Evolutionary conservation across 495 filamentous ascomycete genomes (phyloP).

Genomic region (Aspergillus sclerotioniger): DNA sequence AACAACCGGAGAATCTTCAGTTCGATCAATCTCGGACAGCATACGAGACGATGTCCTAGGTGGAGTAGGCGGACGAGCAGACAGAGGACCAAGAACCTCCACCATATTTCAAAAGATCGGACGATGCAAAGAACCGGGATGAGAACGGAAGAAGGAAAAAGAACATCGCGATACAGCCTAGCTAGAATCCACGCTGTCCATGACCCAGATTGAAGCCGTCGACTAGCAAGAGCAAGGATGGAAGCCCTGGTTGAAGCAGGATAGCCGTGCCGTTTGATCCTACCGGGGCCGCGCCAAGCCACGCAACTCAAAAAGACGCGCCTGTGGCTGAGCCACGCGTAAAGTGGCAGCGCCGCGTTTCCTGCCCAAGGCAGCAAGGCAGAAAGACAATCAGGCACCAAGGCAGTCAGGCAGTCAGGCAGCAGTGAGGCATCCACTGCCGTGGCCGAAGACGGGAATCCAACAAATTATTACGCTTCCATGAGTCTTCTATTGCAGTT

Average conservation of each 20-base stretch:
- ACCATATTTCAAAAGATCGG: conserved; percentile 44
- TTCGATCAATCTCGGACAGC: conserved; percentile 26
- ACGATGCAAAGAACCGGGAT: conserved; percentile 16
- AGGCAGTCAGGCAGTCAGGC: background rate
- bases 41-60: conserved; percentile 55
- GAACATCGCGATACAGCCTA: conserved; percentile 34
- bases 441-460: background rate
- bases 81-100: conserved; percentile 48
- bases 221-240: conserved; percentile 8
- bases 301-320: conserved; percentile 29
- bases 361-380: conserved; percentile 29
- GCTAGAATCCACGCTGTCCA: conserved; percentile 19
- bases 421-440: background rate
- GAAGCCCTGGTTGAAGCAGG: conserved; percentile 14
- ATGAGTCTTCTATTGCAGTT: too few relatives aligned
- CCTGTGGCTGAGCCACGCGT: conserved; percentile 38
- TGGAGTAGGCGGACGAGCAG: conserved; percentile 60
- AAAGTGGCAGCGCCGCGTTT: conserved; percentile 36
- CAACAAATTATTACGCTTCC: background rate
- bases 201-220: conserved; percentile 9
- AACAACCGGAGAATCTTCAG: conserved; percentile 30
- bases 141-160: conserved; percentile 16
- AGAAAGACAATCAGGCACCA: background rate
- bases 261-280: conserved; percentile 7
- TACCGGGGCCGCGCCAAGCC: conserved; percentile 25